phyloP scores from a whole-genome alignment of 805 yeast species.

The Kluyveromyces aestuarii region DNA sequence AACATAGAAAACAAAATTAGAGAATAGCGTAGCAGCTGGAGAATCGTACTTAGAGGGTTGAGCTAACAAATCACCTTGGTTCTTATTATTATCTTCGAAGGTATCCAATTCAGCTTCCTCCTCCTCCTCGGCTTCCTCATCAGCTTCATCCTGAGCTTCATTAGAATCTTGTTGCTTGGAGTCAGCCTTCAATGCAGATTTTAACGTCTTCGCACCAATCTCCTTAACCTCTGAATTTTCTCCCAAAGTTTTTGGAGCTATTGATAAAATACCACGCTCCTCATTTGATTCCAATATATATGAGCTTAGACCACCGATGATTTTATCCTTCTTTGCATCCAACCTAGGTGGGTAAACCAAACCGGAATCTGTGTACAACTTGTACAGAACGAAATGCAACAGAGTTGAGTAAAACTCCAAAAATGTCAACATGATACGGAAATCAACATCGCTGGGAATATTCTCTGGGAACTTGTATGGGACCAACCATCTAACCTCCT shows the following conservation, averaged over 20 bases:
- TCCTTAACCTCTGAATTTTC: conserved; percentile 22
- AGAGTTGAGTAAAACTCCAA: conserved; percentile 92
- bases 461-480: conserved; percentile 96
- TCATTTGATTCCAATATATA: conserved; percentile 57
- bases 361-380: conserved; percentile 76
- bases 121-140: conserved; percentile 31
- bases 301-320: conserved; percentile 83
- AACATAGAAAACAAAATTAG: conserved; percentile 69
- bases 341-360: conserved; percentile 88
- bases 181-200: conserved; percentile 42
- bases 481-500: conserved; percentile 90
- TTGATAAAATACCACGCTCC: conserved; percentile 27
- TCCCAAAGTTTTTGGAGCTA: conserved; percentile 19
- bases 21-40: conserved; percentile 56
- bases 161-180: conserved; percentile 30
- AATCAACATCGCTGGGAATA: conserved; percentile 89
- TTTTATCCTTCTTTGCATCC: conserved; percentile 61
- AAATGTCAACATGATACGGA: conserved; percentile 93
- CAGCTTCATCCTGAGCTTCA: conserved; percentile 29
- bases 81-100: conserved; percentile 55
- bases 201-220: conserved; percentile 38
- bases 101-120: conserved; percentile 53
- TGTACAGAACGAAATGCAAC: conserved; percentile 77
- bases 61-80: conserved; percentile 54
- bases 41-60: conserved; percentile 62